phyloP scores from a whole-genome alignment of 345 rosid genomes.

The Rhizophora apiculata region DNA sequence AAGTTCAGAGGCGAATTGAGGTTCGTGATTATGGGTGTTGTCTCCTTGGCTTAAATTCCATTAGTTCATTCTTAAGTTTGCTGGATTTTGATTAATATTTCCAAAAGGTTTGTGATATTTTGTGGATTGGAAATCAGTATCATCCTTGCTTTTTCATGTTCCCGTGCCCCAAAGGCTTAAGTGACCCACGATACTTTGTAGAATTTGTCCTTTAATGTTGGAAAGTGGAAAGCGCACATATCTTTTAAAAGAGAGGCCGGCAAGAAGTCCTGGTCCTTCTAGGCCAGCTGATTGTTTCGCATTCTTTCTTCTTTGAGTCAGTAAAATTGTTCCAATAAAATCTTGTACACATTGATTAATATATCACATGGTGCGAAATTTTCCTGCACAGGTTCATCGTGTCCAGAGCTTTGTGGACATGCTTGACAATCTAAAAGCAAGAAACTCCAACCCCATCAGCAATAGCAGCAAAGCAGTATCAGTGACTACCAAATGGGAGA shows the following conservation, averaged over 20 bases:
- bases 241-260: not conserved
- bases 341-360: too few species aligned
- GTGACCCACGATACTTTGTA: not conserved
- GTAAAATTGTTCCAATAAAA: too few species aligned
- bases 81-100: not conserved
- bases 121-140: not conserved
- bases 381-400: constrained; percentile 32
- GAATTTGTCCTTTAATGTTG: constrained; percentile 14
- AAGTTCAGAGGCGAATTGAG: constrained; percentile 46
- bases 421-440: constrained; percentile 37
- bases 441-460: constrained; percentile 29
- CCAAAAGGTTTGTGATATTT: not conserved
- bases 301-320: too few species aligned
- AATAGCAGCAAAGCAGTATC: constrained; percentile 24
- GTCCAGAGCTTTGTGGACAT: constrained; percentile 41
- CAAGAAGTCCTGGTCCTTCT: not conserved
- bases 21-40: constrained; percentile 15
- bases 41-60: not conserved
- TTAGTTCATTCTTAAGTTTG: not conserved
- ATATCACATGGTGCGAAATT: not conserved
- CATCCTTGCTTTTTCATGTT: constrained; percentile 11
- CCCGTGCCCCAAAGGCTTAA: constrained; percentile 14
- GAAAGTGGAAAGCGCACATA: constrained; percentile 17
- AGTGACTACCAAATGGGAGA: constrained; percentile 32
- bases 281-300: too few species aligned